Conservation (phyloP, 139 green algal genomes). For the Nannochloris sp. region DNA sequence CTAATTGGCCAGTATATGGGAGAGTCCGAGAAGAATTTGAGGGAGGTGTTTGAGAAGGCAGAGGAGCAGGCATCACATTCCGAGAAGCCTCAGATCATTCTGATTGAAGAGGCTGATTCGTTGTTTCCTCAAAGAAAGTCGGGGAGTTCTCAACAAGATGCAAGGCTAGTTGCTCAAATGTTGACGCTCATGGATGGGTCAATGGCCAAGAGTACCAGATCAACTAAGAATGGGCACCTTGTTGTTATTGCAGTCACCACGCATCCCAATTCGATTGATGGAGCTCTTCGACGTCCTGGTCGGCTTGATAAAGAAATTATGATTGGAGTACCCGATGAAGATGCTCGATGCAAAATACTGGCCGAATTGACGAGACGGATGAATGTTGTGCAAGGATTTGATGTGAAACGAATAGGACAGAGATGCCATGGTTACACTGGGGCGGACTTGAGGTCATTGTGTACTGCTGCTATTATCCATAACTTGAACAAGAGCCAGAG, state of each 20-base stretch:
- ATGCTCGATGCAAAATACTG: constrained; percentile 31
- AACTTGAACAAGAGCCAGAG: neutral
- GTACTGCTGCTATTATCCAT: constrained; percentile 63
- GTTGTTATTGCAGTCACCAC: constrained; percentile 81
- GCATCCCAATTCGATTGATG: constrained; percentile 79
- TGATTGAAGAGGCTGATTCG: constrained; percentile 88
- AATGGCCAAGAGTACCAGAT: neutral
- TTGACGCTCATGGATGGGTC: constrained; percentile 87
- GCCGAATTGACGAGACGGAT: constrained; percentile 31
- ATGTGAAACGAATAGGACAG: constrained; percentile 53
- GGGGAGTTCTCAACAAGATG: constrained; percentile 53
- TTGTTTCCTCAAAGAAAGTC: constrained; percentile 65
- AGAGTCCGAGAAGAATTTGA: constrained; percentile 76
- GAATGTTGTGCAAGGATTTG: constrained; percentile 34
- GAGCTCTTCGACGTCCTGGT: constrained; percentile 76
- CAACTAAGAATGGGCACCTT: constrained; percentile 6
- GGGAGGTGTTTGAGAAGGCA: constrained; percentile 68
- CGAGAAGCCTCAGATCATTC: constrained; percentile 54
- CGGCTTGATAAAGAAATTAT: constrained; percentile 80
- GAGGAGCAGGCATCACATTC: constrained; percentile 23
- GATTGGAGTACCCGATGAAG: constrained; percentile 16
- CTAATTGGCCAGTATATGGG: constrained; percentile 64
- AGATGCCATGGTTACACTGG: constrained; percentile 71
- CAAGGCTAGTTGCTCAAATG: constrained; percentile 83
- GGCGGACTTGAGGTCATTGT: constrained; percentile 71